Evolutionary conservation across 73 alveolate species (phyloP).

Genomic region (Halteria grandinella): DNA sequence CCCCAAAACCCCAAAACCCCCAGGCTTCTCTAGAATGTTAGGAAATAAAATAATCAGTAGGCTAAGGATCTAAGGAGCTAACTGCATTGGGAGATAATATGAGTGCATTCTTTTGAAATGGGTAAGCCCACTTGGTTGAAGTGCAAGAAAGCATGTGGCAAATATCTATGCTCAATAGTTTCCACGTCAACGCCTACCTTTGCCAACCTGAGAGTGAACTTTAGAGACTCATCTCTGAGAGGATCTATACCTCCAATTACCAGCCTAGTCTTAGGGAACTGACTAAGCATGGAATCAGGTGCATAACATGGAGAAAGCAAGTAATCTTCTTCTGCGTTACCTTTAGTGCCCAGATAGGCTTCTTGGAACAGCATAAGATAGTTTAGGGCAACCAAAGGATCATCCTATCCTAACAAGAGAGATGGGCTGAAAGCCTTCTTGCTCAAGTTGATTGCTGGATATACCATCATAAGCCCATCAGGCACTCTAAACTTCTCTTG

Average conservation of each 20-base stretch:
- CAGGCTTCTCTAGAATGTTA: too few species aligned
- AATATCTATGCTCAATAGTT: too few species aligned
- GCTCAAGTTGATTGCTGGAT: constrained; percentile 52
- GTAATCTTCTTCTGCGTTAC: neutral
- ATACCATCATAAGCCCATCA: constrained; percentile 69
- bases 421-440: constrained; percentile 46
- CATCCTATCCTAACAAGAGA: constrained; percentile 12
- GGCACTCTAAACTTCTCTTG: constrained; percentile 86
- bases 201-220: too few species aligned
- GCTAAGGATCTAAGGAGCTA: too few species aligned
- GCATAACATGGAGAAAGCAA: neutral
- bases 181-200: too few species aligned
- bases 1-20: too few species aligned
- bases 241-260: neutral
- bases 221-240: too few species aligned
- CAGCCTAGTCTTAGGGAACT: neutral
- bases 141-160: too few species aligned
- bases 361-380: neutral
- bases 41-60: too few species aligned
- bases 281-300: neutral
- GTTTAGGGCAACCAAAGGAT: neutral
- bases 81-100: too few species aligned
- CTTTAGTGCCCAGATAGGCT: neutral
- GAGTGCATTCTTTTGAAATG: too few species aligned
- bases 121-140: too few species aligned